These are phyloP conservation scores for Boletus subcaerulescens DNA, from an alignment of 768 basidiomycete genomes.

Conservation along the genomic window DNA sequence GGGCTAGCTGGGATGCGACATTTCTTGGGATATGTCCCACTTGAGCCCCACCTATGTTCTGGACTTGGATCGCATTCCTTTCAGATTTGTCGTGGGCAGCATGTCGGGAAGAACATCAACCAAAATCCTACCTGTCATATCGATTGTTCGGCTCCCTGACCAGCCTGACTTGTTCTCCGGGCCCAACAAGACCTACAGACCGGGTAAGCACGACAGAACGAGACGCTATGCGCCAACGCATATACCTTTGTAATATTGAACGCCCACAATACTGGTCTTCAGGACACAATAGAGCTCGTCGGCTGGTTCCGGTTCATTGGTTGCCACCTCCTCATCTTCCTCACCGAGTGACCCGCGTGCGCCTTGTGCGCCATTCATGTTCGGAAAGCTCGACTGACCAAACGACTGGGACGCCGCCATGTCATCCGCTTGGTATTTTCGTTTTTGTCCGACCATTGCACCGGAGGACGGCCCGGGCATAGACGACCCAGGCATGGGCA, in stretches of 20 bases:
- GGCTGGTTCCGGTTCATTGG: conserved; percentile 42
- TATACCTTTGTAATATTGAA: conserved; percentile 77
- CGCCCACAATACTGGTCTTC: conserved; percentile 67
- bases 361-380: conserved; percentile 13
- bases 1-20: conserved; percentile 59
- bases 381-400: conserved; percentile 13
- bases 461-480: conserved; percentile 9
- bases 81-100: not conserved
- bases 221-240: not conserved
- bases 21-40: conserved; percentile 77
- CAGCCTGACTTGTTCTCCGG: conserved; percentile 73
- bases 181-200: conserved; percentile 68
- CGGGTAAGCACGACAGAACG: not conserved
- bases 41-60: conserved; percentile 69
- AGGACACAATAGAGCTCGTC: conserved; percentile 71
- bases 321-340: conserved; percentile 42
- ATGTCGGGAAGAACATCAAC: not conserved
- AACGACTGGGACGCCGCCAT: conserved; percentile 9
- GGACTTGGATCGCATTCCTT: conserved; percentile 79
- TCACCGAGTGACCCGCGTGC: conserved; percentile 26
- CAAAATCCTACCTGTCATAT: conserved; percentile 57
- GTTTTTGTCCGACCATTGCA: conserved; percentile 33
- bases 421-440: conserved; percentile 41
- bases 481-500: not conserved
- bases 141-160: conserved; percentile 62